Evolutionary conservation across 2,329 filamentous ascomycete genomes (phyloP).

Genomic region (Fusarium fujikuroi): DNA sequence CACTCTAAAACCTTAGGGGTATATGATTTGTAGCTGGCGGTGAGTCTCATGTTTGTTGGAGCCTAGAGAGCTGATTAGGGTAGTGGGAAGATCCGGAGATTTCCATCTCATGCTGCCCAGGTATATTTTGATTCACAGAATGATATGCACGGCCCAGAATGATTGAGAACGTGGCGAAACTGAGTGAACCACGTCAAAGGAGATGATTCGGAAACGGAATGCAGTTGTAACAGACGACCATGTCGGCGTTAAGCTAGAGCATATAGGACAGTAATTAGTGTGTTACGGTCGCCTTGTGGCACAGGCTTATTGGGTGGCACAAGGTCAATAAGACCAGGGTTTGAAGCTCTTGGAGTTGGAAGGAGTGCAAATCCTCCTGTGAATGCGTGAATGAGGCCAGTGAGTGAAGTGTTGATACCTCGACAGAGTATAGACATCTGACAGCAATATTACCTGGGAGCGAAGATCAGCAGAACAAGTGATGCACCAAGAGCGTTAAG

Average conservation of each 20-base stretch:
- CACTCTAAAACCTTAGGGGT: slow-evolving; percentile 6
- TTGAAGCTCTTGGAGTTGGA: slow-evolving; percentile 19
- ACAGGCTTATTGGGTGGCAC: slow-evolving; percentile 44
- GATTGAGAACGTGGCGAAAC: slow-evolving; percentile 5
- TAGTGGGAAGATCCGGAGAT: not conserved
- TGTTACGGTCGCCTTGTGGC: slow-evolving; percentile 41
- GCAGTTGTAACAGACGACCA: slow-evolving; percentile 22
- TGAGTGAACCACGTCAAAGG: slow-evolving; percentile 31
- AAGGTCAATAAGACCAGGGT: slow-evolving; percentile 28
- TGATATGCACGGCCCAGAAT: not conserved
- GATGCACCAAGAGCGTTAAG: not conserved
- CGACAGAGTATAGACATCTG: not conserved
- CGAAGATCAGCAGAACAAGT: slow-evolving; percentile 2
- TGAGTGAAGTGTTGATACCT: slow-evolving; percentile 13
- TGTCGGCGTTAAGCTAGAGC: slow-evolving; percentile 20
- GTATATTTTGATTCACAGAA: not conserved
- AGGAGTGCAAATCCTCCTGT: slow-evolving; percentile 20
- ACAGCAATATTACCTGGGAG: not conserved
- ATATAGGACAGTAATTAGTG: slow-evolving; percentile 28
- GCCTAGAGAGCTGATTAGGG: slow-evolving; percentile 11
- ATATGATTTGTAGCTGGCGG: slow-evolving; percentile 27
- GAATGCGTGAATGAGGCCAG: slow-evolving; percentile 25
- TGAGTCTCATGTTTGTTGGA: slow-evolving; percentile 38
- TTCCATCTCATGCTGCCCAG: not conserved
- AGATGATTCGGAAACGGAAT: slow-evolving; percentile 34